These are phyloP conservation scores for Suillus variegatus DNA, from an alignment of 768 basidiomycete species.

Conservation along the genomic window DNA sequence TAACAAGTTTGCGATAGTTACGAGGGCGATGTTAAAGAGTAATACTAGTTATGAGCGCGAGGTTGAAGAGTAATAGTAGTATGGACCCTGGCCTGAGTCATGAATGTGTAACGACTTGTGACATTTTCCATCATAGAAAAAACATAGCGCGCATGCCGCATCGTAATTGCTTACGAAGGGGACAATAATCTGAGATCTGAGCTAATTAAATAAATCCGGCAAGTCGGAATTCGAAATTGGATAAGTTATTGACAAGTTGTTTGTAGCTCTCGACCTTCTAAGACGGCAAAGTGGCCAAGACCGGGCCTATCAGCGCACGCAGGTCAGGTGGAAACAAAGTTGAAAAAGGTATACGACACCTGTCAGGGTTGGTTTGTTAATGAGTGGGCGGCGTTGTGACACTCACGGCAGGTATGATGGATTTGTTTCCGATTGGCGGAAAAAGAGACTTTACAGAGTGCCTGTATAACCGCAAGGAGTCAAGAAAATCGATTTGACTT, in stretches of 20 bases:
- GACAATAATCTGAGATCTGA: conserved; percentile 4
- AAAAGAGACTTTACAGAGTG: not conserved
- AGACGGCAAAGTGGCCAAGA: not conserved
- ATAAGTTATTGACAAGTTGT: not conserved
- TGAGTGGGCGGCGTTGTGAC: not conserved
- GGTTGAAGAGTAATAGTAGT: no score
- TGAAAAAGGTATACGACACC: not conserved
- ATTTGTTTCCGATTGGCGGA: not conserved
- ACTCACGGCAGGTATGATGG: not conserved
- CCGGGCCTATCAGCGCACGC: not conserved
- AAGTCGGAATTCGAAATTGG: conserved; percentile 3
- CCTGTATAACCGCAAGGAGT: not conserved
- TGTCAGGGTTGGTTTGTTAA: not conserved
- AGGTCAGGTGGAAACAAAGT: not conserved
- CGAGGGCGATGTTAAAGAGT: not conserved
- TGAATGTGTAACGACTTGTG: not conserved
- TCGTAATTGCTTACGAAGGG: not conserved
- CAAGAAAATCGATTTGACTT: not conserved
- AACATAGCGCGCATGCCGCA: conserved; percentile 1
- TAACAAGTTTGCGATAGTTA: no score
- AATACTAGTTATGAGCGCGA: no score
- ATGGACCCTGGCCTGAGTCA: not conserved
- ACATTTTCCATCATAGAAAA: not conserved
- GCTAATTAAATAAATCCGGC: not conserved
- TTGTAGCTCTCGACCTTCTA: not conserved